Conservation (phyloP, 768 basidiomycete species). For the Mycena filopes region DNA sequence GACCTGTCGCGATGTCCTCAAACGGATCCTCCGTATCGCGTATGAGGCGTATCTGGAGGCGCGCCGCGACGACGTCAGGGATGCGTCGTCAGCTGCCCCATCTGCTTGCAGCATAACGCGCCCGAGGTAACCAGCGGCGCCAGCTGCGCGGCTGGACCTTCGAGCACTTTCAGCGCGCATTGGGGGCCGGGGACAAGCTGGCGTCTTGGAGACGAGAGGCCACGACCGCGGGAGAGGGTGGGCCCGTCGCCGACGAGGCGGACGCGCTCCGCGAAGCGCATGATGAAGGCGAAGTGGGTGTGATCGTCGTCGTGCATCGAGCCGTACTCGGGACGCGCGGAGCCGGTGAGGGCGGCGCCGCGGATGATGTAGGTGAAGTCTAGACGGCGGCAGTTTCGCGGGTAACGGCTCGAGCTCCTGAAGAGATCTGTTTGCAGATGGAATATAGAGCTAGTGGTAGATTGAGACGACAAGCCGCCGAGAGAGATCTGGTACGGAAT, state of each 20-base stretch:
- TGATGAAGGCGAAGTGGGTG: conserved; percentile 15
- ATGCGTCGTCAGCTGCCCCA: too few relatives aligned
- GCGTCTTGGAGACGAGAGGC: background rate
- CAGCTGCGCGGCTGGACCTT: too few relatives aligned
- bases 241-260: conserved; percentile 20
- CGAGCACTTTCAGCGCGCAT: conserved; percentile 25
- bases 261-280: conserved; percentile 26
- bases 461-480: conserved; percentile 18
- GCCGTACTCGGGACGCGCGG: conserved; percentile 14
- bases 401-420: conserved; percentile 23
- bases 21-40: too few relatives aligned
- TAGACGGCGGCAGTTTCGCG: conserved; percentile 18
- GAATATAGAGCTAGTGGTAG: conserved; percentile 16
- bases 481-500: conserved; percentile 17
- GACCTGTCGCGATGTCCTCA: too few relatives aligned
- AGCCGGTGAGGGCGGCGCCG: background rate
- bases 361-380: conserved; percentile 28
- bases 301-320: conserved; percentile 8
- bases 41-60: too few relatives aligned
- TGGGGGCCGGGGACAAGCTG: background rate
- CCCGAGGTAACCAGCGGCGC: too few relatives aligned
- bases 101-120: too few relatives aligned
- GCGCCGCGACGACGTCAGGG: too few relatives aligned
- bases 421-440: conserved; percentile 15
- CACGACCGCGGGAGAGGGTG: background rate